Base-by-base conservation (phyloP, 2,329 filamentous ascomycete species). In the Fragosphaeria purpurea region DNA sequence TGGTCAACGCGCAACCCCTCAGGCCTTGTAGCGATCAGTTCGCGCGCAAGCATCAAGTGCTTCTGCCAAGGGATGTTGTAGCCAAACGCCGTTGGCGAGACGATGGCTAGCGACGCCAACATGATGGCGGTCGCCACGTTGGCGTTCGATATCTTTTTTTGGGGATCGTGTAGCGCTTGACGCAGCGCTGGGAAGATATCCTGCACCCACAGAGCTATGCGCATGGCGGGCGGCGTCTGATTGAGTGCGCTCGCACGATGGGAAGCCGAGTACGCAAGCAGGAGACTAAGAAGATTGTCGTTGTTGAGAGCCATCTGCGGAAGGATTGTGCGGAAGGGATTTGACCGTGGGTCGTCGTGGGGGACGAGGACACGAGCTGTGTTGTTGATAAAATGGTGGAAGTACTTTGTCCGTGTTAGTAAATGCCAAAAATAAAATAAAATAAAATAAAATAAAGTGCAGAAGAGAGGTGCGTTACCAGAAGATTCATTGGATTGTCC, bases 121-220 rank as follows among this genome's bases (percentile, higher is more conserved):
- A 93, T 89, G 55, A 94, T 89, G 7, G 87, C 85, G 0, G 86
- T 88, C 0, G 87, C 86, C 3, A 94, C 72, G 50, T 85, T 86
- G 12, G 80, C 79, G 57, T 88, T 82, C 1, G 85, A 83, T 9
- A 88, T 80, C 41, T 80, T 77, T 54, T 77, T 73, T 40, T 73
- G 71, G 0, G 76, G 73, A 49, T 82, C 75, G 52, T 76, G 73
- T 30, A 93, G 71, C 1, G 85, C 82, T 53, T 77, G 67, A 33
- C 86, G 79, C 22, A 94, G 73, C 12, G 80, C 79, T 0, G 85
- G 85, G 55, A 86, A 85, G n/a, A 87, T 85, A 57, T 88, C 80
- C 60, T 85, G 76, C 32, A 93, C 86, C 83, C 85, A 93, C 40
- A 80, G 72, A 2, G 87, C 86, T 56, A 94, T 93, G 30, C 88